These are phyloP conservation scores for Artemisia annua DNA, from an alignment of 129 eudicot species.

Conservation along the genomic window DNA sequence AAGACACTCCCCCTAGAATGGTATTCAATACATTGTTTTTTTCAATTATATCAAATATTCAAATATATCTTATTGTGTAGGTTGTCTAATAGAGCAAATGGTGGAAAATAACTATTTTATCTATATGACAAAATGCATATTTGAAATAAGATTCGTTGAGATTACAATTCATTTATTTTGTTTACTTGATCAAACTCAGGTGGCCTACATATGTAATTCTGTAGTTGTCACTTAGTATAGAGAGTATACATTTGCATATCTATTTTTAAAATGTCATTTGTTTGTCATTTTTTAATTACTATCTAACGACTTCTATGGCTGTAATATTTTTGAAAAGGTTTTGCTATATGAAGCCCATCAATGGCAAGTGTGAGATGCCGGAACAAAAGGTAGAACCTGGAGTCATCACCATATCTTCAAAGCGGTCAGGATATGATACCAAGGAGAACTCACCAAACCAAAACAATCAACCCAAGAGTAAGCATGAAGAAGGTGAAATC, in stretches of 20 bases:
- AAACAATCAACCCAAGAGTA: background rate
- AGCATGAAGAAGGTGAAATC: background rate
- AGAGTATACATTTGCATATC: background rate
- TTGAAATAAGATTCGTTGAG: background rate
- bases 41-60: no score
- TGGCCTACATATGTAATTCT: background rate
- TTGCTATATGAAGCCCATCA: conserved; percentile 67
- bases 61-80: no score
- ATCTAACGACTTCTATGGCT: background rate
- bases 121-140: no score
- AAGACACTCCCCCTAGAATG: conserved; percentile 53
- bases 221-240: background rate
- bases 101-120: no score
- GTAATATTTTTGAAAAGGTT: conserved; percentile 42
- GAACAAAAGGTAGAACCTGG: conserved; percentile 50
- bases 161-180: background rate
- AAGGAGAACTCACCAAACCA: conserved; percentile 12
- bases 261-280: background rate
- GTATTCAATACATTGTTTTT: conserved; percentile 27
- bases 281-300: background rate
- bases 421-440: conserved; percentile 30
- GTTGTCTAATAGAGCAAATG: no score
- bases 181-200: background rate
- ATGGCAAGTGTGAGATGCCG: conserved; percentile 55
- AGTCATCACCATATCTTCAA: conserved; percentile 49